A percentile compares a stretch with the other conserved stretches of the same genome.
phyloP scores from a whole-genome alignment of 768 basidiomycete genomes.

The Tubosaeta brunneosetosa region DNA sequence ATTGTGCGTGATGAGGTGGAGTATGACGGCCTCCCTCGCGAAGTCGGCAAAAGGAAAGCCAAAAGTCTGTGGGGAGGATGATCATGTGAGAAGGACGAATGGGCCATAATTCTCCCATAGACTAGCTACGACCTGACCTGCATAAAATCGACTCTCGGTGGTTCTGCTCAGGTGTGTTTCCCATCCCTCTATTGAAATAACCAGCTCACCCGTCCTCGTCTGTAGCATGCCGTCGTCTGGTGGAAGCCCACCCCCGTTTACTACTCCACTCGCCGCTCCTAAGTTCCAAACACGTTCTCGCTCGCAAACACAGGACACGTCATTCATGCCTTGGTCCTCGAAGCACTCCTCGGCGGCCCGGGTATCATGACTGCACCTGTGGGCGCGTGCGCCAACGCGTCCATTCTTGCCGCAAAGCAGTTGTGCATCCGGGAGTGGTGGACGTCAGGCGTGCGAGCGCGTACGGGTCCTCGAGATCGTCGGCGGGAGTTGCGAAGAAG shows the following conservation, averaged over 20 bases:
- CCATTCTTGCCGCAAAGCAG: constrained; percentile 70
- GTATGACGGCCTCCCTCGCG: too few species aligned
- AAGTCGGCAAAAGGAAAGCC: too few species aligned
- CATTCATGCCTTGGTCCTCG: constrained; percentile 70
- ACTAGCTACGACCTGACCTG: constrained; percentile 67
- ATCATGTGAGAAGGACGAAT: too few species aligned
- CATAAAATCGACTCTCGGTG: constrained; percentile 74
- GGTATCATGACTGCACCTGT: constrained; percentile 74
- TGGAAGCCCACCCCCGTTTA: constrained; percentile 80
- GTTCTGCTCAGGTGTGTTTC: constrained; percentile 65
- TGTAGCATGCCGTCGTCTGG: constrained; percentile 73
- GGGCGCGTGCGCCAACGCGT: constrained; percentile 66
- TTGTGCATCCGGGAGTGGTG: constrained; percentile 74
- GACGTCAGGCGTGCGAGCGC: constrained; percentile 72
- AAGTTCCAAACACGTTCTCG: too few species aligned
- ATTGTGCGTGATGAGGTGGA: too few species aligned
- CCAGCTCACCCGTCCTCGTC: neutral
- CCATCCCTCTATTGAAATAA: neutral
- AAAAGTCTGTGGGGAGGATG: too few species aligned
- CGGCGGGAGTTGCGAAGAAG: constrained; percentile 71
- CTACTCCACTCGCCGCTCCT: constrained; percentile 67
- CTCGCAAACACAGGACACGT: constrained; percentile 78
- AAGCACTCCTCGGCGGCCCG: constrained; percentile 71
- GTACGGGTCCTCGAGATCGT: constrained; percentile 78
- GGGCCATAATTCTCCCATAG: too few species aligned